phyloP scores from a whole-genome alignment of 495 filamentous ascomycete species.

The Hypoxylon perforatum region DNA sequence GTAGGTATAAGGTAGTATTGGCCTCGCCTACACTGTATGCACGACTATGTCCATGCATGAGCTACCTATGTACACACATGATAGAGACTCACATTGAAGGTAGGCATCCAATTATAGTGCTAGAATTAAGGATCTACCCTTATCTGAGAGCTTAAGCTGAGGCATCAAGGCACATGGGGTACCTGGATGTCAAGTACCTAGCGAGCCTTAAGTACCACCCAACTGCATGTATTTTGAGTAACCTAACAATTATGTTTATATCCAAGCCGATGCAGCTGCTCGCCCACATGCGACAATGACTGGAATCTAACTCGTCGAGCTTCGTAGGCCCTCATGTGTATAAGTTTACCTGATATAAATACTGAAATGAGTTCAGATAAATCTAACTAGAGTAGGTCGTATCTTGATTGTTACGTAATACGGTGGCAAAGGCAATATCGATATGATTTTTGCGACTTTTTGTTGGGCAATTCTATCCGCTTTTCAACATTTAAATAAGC shows the following conservation, averaged over 20 bases:
- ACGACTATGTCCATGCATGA: background rate
- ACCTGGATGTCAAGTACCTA: background rate
- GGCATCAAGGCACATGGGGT: background rate
- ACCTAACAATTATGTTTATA: background rate
- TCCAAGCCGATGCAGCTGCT: slow-evolving; percentile 2
- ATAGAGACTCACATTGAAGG: too few relatives aligned
- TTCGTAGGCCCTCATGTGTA: background rate
- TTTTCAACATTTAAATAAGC: background rate
- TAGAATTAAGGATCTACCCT: slow-evolving; percentile 5
- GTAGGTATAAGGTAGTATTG: background rate
- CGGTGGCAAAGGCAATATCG: background rate
- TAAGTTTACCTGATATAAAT: too few relatives aligned
- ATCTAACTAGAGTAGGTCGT: too few relatives aligned
- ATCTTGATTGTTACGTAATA: background rate
- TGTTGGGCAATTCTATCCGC: background rate
- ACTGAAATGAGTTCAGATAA: too few relatives aligned
- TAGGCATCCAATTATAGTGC: slow-evolving; percentile 8
- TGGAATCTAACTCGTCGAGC: slow-evolving; percentile 18
- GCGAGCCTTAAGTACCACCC: background rate
- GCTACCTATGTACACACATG: background rate
- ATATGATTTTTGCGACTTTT: background rate
- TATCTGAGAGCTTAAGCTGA: slow-evolving; percentile 4
- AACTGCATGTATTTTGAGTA: background rate
- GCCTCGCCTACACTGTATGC: background rate
- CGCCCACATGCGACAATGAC: slow-evolving; percentile 27